phyloP scores from a whole-genome alignment of 495 filamentous ascomycete genomes.

The Talaromyces thailandensis region DNA sequence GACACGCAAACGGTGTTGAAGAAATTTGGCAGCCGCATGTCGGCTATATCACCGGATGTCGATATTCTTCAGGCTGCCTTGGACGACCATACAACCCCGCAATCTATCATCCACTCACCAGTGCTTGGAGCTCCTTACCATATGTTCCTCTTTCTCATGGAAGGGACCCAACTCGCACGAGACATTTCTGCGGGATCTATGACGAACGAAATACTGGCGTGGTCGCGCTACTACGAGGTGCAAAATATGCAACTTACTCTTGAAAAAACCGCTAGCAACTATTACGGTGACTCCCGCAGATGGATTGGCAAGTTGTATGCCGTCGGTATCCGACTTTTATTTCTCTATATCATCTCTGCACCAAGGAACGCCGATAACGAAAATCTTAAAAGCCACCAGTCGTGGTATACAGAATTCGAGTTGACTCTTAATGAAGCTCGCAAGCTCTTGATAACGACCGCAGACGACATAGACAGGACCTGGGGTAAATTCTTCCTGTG shows the following conservation, averaged over 20 bases:
- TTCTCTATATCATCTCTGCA: neutral
- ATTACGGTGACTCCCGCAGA: neutral
- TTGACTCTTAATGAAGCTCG: neutral
- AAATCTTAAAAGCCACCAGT: neutral
- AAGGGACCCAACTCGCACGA: neutral
- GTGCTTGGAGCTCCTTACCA: slow-evolving; percentile 5
- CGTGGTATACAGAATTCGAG: neutral
- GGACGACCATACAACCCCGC: neutral
- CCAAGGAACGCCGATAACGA: neutral
- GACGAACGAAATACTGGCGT: neutral
- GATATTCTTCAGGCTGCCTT: neutral
- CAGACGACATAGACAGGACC: neutral
- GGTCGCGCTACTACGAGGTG: slow-evolving; percentile 1
- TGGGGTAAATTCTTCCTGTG: slow-evolving; percentile 6
- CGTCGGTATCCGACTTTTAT: neutral
- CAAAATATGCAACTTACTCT: neutral
- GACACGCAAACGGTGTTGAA: neutral
- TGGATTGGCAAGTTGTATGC: slow-evolving; percentile 4
- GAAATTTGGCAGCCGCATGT: neutral
- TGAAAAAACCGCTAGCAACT: neutral
- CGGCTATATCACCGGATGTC: neutral
- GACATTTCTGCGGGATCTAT: neutral
- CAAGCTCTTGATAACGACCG: neutral
- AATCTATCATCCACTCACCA: neutral
- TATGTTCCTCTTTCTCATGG: neutral